These are phyloP conservation scores for Verruconis gallopava DNA, from an alignment of 2,329 filamentous ascomycete species.

Conservation along the genomic window DNA sequence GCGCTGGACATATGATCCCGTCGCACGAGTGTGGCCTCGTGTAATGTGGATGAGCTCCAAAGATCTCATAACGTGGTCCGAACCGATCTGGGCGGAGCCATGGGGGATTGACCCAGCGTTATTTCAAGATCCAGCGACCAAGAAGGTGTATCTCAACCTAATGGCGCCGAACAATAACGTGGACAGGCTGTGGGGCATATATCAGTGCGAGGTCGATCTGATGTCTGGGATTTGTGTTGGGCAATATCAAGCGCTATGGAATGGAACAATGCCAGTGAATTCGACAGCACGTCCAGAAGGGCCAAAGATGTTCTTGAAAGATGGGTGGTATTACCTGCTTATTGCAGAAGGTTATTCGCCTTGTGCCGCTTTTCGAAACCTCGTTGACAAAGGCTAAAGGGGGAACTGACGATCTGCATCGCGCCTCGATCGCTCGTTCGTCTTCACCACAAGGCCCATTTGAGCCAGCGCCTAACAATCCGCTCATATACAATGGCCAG, in stretches of 20 bases:
- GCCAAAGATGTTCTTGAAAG: constrained; percentile 1
- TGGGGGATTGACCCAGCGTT: neutral
- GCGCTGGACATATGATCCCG: neutral
- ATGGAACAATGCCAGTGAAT: neutral
- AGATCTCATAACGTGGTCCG: neutral
- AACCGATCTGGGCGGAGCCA: neutral
- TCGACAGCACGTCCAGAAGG: neutral
- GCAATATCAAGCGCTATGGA: constrained; percentile 1
- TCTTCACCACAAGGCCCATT: neutral
- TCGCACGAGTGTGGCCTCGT: neutral
- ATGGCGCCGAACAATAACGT: constrained; percentile 1
- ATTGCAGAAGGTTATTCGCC: neutral
- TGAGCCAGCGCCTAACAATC: neutral
- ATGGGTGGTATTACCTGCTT: neutral
- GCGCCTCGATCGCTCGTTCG: neutral
- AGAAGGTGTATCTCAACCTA: neutral
- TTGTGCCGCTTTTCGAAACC: neutral
- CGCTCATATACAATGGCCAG: neutral
- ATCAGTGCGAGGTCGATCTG: neutral
- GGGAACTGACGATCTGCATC: neutral
- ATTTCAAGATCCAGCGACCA: neutral
- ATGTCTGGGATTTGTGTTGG: neutral
- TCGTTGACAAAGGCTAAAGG: neutral
- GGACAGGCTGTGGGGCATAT: neutral
- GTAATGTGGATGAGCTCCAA: neutral